Base-by-base conservation (phyloP, 495 filamentous ascomycete species). In the Penicillium odoratum region DNA sequence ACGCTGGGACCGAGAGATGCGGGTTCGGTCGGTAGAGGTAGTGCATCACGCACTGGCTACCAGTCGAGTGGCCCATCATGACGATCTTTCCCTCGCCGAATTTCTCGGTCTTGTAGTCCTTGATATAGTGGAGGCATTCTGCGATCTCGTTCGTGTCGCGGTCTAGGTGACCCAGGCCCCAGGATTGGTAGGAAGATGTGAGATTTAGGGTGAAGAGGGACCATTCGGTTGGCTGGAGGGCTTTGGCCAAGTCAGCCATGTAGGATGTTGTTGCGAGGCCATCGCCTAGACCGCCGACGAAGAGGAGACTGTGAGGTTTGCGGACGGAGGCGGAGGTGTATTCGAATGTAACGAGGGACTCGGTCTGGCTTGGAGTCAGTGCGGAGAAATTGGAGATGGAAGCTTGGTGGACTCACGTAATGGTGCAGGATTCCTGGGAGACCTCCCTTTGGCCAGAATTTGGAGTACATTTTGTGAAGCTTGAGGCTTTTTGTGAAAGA, bases 11-110 rank as follows among this genome's bases (percentile, higher is more conserved):
- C 18, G 50, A 57, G 5, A 63, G 71, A 52, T 74, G 70, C 0
- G 74, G 73, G 47, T 71, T 73, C 6, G 65, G 63, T 10, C 64
- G 64, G 26, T 60, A 70, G 3, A 89, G 71, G 62, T 93, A 95
- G 53, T 89, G 83, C 74, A 96, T 78, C 31, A 88, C 84, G 64
- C 93, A 92, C 74, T 95, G 93, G 52, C 88, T 90, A 0, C 93
- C 93, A 0, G 87, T 90, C 2, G 87, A 91, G 64, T 95, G 90
- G 13, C 93, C 93, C 81, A 97, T 83, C 3, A 96, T 69, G 15
- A 93, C 86, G 8, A 96, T 76, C 62, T 86, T 89, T 15, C 78
- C 69, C 9, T 63, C 71, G 11, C 70, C 66, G 54, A 73, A 75
- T 44, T 70, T 72, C 9, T 59, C 57, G 0, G 57, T 61, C 55